Percentiles rank a stretch among this genome's conserved stretches.
Evolutionary conservation across 1,284 basidiomycete genomes (phyloP).

Genomic region (Afroboletus lepidellus): DNA sequence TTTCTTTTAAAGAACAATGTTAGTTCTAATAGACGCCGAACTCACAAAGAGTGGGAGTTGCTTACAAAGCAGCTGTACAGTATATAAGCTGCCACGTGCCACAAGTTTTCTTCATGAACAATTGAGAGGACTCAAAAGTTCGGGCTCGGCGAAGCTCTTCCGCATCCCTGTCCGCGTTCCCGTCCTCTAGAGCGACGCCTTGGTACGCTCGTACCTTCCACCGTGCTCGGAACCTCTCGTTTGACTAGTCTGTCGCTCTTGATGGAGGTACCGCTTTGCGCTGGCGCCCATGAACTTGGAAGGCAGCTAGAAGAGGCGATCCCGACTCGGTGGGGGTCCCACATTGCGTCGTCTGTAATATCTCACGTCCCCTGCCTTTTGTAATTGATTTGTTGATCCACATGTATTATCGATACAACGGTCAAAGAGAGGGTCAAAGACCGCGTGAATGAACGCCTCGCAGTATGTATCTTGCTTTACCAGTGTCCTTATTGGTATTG

Average conservation of each 20-base stretch:
- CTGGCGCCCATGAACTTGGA: conserved; percentile 36
- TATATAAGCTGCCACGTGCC: conserved; percentile 5
- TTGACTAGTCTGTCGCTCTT: conserved; percentile 42
- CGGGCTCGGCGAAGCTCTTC: conserved; percentile 74
- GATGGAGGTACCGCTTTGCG: conserved; percentile 57
- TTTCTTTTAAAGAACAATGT: neutral
- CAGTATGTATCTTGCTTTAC: no score
- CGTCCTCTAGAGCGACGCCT: conserved; percentile 69
- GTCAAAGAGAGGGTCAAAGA: neutral
- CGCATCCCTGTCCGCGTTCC: conserved; percentile 87
- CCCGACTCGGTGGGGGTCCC: conserved; percentile 23
- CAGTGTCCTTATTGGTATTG: no score
- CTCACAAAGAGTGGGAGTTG: conserved; percentile 20
- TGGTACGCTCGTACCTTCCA: conserved; percentile 37
- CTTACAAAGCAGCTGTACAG: conserved; percentile 22
- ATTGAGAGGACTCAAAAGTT: conserved; percentile 83
- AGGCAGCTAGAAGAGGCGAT: conserved; percentile 29
- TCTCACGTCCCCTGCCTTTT: neutral
- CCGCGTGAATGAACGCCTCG: no score
- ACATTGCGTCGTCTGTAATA: conserved; percentile 15
- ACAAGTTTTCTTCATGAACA: conserved; percentile 43
- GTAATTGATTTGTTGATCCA: neutral
- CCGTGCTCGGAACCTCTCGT: conserved; percentile 36
- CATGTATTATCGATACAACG: neutral
- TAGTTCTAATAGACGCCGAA: neutral